Evolutionary conservation across 176 grass and related monocot genomes (phyloP).

Genomic region (Oryza glumipatula): DNA sequence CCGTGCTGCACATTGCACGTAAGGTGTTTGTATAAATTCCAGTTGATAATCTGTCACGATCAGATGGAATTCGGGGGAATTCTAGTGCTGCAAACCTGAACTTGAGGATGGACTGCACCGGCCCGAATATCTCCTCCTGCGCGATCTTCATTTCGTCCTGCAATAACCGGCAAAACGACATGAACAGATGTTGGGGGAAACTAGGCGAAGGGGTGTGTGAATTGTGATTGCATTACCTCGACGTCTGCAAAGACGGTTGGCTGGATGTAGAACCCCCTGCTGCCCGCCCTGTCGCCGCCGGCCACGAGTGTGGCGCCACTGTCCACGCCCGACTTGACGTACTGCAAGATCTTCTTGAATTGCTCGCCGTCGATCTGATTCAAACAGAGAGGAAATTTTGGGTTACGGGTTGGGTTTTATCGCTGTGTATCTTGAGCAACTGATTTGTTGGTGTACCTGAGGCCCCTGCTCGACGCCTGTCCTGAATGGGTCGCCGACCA

Average conservation of each 20-base stretch:
- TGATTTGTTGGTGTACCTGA: slow-evolving; percentile 44
- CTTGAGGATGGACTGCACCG: slow-evolving; percentile 95
- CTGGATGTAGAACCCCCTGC: slow-evolving; percentile 83
- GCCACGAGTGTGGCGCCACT: slow-evolving; percentile 72
- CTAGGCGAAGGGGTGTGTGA: background rate
- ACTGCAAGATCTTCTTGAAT: slow-evolving; percentile 81
- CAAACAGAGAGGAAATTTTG: background rate
- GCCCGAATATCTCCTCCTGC: slow-evolving; percentile 88
- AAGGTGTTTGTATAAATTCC: background rate
- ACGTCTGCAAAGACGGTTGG: slow-evolving; percentile 87
- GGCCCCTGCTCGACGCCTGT: slow-evolving; percentile 88
- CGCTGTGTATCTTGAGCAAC: background rate
- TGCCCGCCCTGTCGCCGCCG: slow-evolving; percentile 64
- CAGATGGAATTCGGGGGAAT: background rate
- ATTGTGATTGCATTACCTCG: slow-evolving; percentile 37
- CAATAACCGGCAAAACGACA: background rate
- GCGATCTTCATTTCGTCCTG: slow-evolving; percentile 93
- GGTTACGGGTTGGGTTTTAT: background rate
- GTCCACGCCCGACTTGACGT: slow-evolving; percentile 68
- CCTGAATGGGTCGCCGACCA: slow-evolving; percentile 93
- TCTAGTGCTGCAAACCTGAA: slow-evolving; percentile 55
- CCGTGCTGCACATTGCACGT: slow-evolving; percentile 39
- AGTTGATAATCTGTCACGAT: background rate
- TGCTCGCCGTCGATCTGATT: slow-evolving; percentile 80
- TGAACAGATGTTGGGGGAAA: background rate